Percentiles rank a stretch among this genome's conserved stretches.
These are phyloP conservation scores for Penicillium diatomitis DNA, from an alignment of 495 filamentous ascomycete species.

Conservation along the genomic window DNA sequence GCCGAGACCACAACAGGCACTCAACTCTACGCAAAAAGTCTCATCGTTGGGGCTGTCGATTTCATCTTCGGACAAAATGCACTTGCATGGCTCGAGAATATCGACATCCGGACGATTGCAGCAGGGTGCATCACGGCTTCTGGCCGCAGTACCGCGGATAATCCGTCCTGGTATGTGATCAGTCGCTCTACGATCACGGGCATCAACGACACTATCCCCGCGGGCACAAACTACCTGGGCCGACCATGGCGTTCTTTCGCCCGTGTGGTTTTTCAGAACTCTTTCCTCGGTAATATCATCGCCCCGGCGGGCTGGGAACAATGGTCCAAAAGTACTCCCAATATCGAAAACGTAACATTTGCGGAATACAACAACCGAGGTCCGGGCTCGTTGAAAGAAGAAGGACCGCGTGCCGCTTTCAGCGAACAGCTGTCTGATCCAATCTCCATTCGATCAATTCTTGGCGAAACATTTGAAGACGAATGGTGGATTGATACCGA, in stretches of 20 bases:
- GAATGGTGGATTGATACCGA: background rate
- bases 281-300: slow-evolving; percentile 40
- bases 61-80: slow-evolving; percentile 10
- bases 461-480: background rate
- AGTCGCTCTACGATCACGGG: background rate
- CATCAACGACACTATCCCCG: background rate
- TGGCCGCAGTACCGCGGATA: background rate
- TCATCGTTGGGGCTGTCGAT: slow-evolving; percentile 1
- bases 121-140: background rate
- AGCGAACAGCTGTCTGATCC: background rate
- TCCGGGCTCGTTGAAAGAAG: slow-evolving; percentile 3
- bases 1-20: background rate
- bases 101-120: slow-evolving; percentile 1
- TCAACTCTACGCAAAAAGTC: background rate
- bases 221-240: slow-evolving; percentile 29
- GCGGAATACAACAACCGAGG: slow-evolving; percentile 12
- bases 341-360: slow-evolving; percentile 9
- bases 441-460: background rate
- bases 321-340: slow-evolving; percentile 9
- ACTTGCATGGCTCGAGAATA: slow-evolving; percentile 1
- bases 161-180: background rate
- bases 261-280: slow-evolving; percentile 50
- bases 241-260: slow-evolving; percentile 52
- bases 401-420: background rate
- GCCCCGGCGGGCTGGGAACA: slow-evolving; percentile 47